These are phyloP conservation scores for Asterochloris sp. DNA, from an alignment of 139 green algal genomes.

Conservation along the genomic window DNA sequence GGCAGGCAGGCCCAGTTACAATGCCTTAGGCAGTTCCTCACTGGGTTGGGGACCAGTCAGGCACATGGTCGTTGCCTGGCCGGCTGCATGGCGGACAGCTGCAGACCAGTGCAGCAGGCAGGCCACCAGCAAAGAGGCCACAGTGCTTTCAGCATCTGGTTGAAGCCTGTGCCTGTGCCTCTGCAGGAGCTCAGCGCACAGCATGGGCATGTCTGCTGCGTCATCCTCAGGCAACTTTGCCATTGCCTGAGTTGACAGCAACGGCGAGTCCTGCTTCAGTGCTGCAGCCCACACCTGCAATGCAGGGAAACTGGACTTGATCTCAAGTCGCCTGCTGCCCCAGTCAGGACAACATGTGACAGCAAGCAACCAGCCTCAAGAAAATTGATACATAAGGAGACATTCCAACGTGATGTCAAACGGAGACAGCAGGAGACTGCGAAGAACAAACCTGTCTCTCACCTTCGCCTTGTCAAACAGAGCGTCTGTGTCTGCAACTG, in stretches of 20 bases:
- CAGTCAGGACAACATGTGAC: background rate
- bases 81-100: background rate
- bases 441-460: background rate
- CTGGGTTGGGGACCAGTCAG: background rate
- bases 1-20: background rate
- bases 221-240: slow-evolving; percentile 56
- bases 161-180: slow-evolving; percentile 2
- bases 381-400: background rate
- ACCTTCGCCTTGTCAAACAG: slow-evolving; percentile 36
- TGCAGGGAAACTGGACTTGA: background rate
- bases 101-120: slow-evolving; percentile 1
- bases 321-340: background rate
- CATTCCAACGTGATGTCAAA: background rate
- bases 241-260: slow-evolving; percentile 44
- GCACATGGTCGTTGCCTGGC: background rate
- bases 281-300: slow-evolving; percentile 34
- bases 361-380: background rate
- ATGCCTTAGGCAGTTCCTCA: background rate
- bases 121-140: background rate
- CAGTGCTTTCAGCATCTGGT: background rate
- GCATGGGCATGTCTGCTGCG: slow-evolving; percentile 16
- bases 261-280: slow-evolving; percentile 34
- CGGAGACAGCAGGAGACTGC: background rate
- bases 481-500: slow-evolving; percentile 24
- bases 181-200: slow-evolving; percentile 32